Evolutionary conservation across 1,139 yeast genomes (phyloP), one percentile per base, ranked within the genome.

Genomic region (Candida tetrigidarum): DNA sequence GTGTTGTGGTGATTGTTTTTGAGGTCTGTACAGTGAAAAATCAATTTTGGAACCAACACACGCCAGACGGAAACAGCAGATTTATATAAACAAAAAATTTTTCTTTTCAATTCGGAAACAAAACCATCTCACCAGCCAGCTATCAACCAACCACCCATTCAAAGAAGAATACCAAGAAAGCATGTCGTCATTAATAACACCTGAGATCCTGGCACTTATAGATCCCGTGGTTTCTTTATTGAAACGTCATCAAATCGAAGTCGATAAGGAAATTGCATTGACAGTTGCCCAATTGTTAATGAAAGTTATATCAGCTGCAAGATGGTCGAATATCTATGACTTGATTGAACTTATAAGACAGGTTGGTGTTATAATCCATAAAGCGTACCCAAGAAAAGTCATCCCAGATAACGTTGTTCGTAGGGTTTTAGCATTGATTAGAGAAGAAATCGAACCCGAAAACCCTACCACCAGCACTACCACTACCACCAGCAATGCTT

Each of bases 401-500:
- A 81, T 92, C 9, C 82, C 95, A 43, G 99, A 98, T 5, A 95
- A 93, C 62, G 84, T 93, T 39, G 88, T 93, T 16, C 81, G 98
- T 63, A 78, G 99, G 62, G 93, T 93, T 1, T 73, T 95, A 54
- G 93, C 96, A 1, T 73, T 90, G 48, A 84, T 93, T 46, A 77
- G 99, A 54, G 98, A 95, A 56, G 97, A 92, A 62, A 79, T 86
- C 41, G 91, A 85, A 49, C 80, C 83, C 30, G 78, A 76, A 34
- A 27, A 34, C 14, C 36, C 29, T n/a, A 37, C 37, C 14, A 22
- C 16, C 28, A 34, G 26, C 11, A 22, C 37, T 2, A 12, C 16
- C 25, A 34, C 27, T 2, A 12, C 28, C 7, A 14, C 20, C 7
- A 9, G 7, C 35, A 36, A 23, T 27, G 26, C 27, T 11, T 19